Base-by-base conservation (phyloP, 1,284 basidiomycete species). In the Hemileccinum hortonii region DNA sequence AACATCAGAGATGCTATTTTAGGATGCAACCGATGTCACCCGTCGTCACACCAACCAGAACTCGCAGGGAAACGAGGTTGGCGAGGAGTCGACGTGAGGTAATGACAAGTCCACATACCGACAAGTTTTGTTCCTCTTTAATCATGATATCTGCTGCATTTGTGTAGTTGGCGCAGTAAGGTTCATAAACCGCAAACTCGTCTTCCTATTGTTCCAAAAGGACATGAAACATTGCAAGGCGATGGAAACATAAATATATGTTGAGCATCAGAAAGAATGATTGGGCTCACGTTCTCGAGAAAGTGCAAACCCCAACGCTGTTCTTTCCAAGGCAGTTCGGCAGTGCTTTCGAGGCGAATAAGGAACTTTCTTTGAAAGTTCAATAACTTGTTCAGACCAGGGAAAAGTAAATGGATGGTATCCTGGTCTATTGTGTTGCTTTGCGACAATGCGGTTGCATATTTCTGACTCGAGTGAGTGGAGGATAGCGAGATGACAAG, bases 311-410 rank as follows among this genome's bases (percentile, higher is more conserved):
- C 96, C 96, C 94, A 98, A 60, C 82, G 84, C 66, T 90, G 94
- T 61, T 94, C 90, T 59, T 83, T 84, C 93, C 92, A 89, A 60
- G 90, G 78, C 56, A 83, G 70, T 75, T 94, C 86, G 50, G 89
- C 85, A 33, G 86, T 92, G 54, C 88, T 87, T 71, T 98, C 94
- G 33, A 99, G 79, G 54, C 89, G 90, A 72, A 98, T 98, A 53
- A 98, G 83, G 74, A 99, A 98, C 69, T 92, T 89, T 59, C 97
- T 85, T 67, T 98, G 96, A 64, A 99, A 97, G 70, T 99, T 98
- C 61, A 98, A 82, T 21, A 99, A 83, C 69, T 94, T 90, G 77
- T 95, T 92, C 56, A 99, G 80, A 71, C 94, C 94, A 10, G 96
- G 93, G 73, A 99, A 99, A 54, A 99, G 86, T 54, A 90, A 81